These are phyloP conservation scores for Prunus davidiana DNA, from an alignment of 306 rosid species.

Conservation along the genomic window DNA sequence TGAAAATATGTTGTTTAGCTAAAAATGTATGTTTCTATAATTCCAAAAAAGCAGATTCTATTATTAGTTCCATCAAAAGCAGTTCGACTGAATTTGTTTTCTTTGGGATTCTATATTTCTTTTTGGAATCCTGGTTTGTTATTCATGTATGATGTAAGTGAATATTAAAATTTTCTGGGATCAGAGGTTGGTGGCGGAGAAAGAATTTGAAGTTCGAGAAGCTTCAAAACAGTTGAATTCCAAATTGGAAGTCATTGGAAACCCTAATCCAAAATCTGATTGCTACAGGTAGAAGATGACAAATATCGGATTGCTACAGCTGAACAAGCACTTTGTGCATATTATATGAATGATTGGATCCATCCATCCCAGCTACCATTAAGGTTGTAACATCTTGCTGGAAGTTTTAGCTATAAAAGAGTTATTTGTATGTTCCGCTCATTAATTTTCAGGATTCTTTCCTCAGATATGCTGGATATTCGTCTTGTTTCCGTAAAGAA, in stretches of 20 bases:
- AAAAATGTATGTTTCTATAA: too few relatives aligned
- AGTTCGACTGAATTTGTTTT: not conserved
- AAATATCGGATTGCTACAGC: constrained; percentile 95
- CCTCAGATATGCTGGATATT: constrained; percentile 85
- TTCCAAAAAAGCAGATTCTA: not conserved
- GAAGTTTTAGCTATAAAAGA: constrained; percentile 3
- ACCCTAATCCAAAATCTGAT: constrained; percentile 23
- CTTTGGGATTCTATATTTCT: not conserved
- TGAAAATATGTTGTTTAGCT: not conserved
- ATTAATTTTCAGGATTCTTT: constrained; percentile 2
- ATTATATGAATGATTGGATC: constrained; percentile 75
- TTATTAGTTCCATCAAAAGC: not conserved
- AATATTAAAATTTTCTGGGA: not conserved
- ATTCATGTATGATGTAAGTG: not conserved
- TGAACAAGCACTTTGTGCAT: constrained; percentile 92
- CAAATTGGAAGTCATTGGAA: constrained; percentile 64
- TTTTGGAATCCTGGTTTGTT: too few relatives aligned
- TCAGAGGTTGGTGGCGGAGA: constrained; percentile 56
- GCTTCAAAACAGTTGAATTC: constrained; percentile 45
- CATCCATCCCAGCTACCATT: constrained; percentile 83
- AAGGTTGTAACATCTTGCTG: constrained; percentile 45
- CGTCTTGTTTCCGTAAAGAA: constrained; percentile 90
- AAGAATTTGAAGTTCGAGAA: constrained; percentile 75
- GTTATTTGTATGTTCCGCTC: constrained; percentile 1
- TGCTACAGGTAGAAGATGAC: constrained; percentile 82